Evolutionary conservation across 1,284 basidiomycete species (phyloP).

Genomic region (Puccinia triticina): DNA sequence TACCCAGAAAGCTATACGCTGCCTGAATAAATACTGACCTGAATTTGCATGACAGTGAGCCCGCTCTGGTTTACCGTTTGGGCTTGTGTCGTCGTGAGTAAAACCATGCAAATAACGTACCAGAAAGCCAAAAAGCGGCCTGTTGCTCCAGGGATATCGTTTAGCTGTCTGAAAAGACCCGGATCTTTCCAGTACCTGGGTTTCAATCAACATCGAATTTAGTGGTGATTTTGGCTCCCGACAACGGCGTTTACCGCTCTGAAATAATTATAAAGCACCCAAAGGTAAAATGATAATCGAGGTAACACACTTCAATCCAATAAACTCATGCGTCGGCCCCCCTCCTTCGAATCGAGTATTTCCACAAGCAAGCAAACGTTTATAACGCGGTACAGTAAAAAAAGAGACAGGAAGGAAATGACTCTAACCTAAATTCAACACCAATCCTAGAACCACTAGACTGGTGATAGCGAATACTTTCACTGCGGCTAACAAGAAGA

Average conservation of each 20-base stretch:
- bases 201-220: neutral
- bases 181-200: constrained; percentile 75
- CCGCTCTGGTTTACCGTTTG: neutral
- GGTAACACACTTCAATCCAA: constrained; percentile 58
- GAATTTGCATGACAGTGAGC: constrained; percentile 60
- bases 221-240: constrained; percentile 62
- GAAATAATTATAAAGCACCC: constrained; percentile 45
- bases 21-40: constrained; percentile 58
- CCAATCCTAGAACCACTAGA: constrained; percentile 67
- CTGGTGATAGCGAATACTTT: constrained; percentile 39
- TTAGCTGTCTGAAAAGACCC: constrained; percentile 64
- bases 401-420: constrained; percentile 55
- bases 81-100: no score
- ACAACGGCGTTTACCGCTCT: constrained; percentile 56
- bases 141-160: constrained; percentile 58
- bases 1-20: constrained; percentile 48
- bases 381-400: neutral
- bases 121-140: constrained; percentile 62
- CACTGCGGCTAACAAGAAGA: constrained; percentile 24
- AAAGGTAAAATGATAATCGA: neutral
- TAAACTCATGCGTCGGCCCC: constrained; percentile 68
- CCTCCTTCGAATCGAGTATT: constrained; percentile 68
- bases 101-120: constrained; percentile 18
- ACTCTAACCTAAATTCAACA: constrained; percentile 75
- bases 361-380: neutral